phyloP scores from a whole-genome alignment of 169 alveolate genomes.

The Plasmodium billcollinsi region DNA sequence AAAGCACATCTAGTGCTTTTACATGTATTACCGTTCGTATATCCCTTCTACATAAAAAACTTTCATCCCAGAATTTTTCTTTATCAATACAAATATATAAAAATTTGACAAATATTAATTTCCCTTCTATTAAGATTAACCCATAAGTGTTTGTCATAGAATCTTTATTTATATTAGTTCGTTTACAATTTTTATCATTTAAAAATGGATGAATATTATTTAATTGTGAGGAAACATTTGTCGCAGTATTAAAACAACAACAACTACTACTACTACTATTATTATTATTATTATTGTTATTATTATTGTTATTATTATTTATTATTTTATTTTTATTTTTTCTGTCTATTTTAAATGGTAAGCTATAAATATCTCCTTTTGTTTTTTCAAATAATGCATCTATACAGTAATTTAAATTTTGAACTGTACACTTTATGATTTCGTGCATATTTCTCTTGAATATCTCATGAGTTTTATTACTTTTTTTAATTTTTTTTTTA shows the following conservation, averaged over 20 bases:
- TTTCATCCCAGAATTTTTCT: constrained; percentile 92
- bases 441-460: constrained; percentile 17
- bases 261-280: neutral
- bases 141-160: constrained; percentile 18
- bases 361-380: constrained; percentile 53
- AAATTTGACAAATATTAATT: constrained; percentile 86
- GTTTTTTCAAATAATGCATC: constrained; percentile 46
- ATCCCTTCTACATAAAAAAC: constrained; percentile 91
- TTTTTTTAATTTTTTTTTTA: neutral
- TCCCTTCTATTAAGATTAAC: constrained; percentile 86
- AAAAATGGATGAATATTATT: too few species aligned
- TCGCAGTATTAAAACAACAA: neutral
- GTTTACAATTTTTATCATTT: constrained; percentile 23
- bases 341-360: constrained; percentile 3
- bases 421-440: constrained; percentile 22
- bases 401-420: constrained; percentile 49
- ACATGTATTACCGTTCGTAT: constrained; percentile 87
- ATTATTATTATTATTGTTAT: neutral
- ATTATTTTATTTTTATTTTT: neutral
- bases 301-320: neutral
- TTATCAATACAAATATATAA: constrained; percentile 88
- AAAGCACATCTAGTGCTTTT: constrained; percentile 79
- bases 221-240: too few species aligned
- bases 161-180: constrained; percentile 18
- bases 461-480: neutral